A percentile compares a stretch with the other conserved stretches of the same genome.
These are phyloP conservation scores for Backusella australiensis DNA, from an alignment of 192 early-diverging fungal species.

Conservation along the genomic window DNA sequence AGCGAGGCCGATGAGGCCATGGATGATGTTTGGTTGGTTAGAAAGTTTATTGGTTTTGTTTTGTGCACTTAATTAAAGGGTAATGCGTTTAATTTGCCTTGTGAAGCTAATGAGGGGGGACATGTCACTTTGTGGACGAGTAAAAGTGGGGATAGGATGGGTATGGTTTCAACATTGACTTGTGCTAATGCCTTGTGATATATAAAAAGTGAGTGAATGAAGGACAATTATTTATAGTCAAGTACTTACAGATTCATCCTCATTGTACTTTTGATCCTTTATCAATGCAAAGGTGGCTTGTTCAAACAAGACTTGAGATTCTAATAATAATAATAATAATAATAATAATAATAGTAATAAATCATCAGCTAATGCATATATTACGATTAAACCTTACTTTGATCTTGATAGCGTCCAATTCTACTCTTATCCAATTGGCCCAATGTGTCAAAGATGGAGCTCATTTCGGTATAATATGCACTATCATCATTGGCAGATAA, in stretches of 20 bases:
- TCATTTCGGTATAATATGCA: constrained; percentile 28
- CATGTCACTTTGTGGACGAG: not conserved
- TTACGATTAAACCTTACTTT: constrained; percentile 35
- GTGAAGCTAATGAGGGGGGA: not conserved
- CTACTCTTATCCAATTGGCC: constrained; percentile 53
- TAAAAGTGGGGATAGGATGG: not conserved
- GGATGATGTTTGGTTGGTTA: constrained; percentile 36
- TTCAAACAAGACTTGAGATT: not conserved
- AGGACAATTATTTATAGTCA: not conserved
- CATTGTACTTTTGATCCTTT: not conserved
- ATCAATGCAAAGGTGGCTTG: not conserved
- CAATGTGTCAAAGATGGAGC: constrained; percentile 50
- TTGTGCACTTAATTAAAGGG: not conserved
- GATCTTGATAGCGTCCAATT: constrained; percentile 54
- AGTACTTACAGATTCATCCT: not conserved
- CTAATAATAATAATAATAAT: not conserved
- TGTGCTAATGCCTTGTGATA: not conserved
- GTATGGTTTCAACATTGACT: not conserved
- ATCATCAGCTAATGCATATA: not conserved
- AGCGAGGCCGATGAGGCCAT: constrained; percentile 6
- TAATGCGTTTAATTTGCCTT: not conserved
- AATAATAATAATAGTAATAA: too few relatives aligned
- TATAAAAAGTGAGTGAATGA: not conserved
- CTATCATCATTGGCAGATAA: constrained; percentile 18
- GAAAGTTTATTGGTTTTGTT: constrained; percentile 23